Evolutionary conservation across 495 filamentous ascomycete genomes (phyloP).

Genomic region (Podospora conica): DNA sequence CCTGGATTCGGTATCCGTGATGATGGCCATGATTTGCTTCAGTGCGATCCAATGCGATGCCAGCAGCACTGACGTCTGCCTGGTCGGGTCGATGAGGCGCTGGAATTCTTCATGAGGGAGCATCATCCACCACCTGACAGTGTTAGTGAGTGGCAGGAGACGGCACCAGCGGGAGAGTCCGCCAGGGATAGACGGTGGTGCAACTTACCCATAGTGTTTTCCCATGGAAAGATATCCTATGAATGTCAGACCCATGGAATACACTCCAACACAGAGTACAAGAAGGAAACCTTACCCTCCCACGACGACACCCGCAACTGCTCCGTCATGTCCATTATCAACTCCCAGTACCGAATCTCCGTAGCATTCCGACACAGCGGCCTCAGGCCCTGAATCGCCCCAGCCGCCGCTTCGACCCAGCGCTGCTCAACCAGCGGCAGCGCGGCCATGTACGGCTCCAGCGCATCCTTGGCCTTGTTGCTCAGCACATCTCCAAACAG

Average conservation of each 20-base stretch:
- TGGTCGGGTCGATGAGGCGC: slow-evolving; percentile 44
- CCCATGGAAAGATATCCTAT: slow-evolving; percentile 35
- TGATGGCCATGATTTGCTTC: slow-evolving; percentile 50
- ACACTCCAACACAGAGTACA: not conserved
- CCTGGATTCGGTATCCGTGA: slow-evolving; percentile 30
- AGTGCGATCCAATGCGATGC: slow-evolving; percentile 54
- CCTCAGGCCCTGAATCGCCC: slow-evolving; percentile 29
- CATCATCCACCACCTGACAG: slow-evolving; percentile 40
- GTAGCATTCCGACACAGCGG: slow-evolving; percentile 27
- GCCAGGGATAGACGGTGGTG: no score
- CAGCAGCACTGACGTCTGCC: slow-evolving; percentile 45
- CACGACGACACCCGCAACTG: slow-evolving; percentile 29
- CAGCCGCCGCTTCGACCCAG: slow-evolving; percentile 34
- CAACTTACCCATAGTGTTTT: slow-evolving; percentile 26
- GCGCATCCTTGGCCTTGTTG: slow-evolving; percentile 21
- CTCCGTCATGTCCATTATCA: slow-evolving; percentile 29
- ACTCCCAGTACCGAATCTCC: slow-evolving; percentile 30
- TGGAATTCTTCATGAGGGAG: slow-evolving; percentile 50
- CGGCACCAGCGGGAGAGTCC: no score
- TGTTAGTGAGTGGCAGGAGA: no score
- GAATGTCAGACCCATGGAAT: not conserved
- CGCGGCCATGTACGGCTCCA: slow-evolving; percentile 31
- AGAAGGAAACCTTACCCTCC: no score
- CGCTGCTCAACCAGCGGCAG: slow-evolving; percentile 29
- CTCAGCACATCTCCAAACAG: slow-evolving; percentile 41